Percentiles rank a stretch among this genome's conserved stretches.
phyloP scores from a whole-genome alignment of 305 asterid species.

The Plantago rigida region DNA sequence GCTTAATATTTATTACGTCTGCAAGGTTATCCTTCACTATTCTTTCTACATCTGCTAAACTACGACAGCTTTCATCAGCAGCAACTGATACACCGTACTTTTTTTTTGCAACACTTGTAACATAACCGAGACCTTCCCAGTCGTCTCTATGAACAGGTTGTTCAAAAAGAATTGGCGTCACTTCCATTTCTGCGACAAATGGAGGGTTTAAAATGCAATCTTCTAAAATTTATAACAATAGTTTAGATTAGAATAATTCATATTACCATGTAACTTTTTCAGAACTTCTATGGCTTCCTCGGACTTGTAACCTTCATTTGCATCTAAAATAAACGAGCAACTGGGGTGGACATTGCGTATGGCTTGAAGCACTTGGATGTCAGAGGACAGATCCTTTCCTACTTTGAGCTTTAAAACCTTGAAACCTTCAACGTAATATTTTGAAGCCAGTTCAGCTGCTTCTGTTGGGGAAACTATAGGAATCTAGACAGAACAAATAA shows the following conservation, averaged over 20 bases:
- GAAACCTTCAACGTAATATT: constrained; percentile 58
- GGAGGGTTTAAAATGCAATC: neutral
- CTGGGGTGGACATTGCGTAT: constrained; percentile 68
- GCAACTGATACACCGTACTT: constrained; percentile 75
- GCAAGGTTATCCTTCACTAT: constrained; percentile 64
- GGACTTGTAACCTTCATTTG: constrained; percentile 78
- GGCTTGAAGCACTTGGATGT: constrained; percentile 75
- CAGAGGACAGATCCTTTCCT: constrained; percentile 60
- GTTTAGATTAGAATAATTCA: neutral
- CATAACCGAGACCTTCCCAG: constrained; percentile 69
- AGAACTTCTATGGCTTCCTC: constrained; percentile 75
- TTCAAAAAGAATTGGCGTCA: constrained; percentile 72
- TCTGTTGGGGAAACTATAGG: constrained; percentile 71
- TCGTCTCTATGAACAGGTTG: constrained; percentile 92
- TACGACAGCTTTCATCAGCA: constrained; percentile 86
- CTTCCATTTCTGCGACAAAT: constrained; percentile 52
- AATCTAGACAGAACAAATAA: constrained; percentile 40
- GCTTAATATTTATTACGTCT: constrained; percentile 73
- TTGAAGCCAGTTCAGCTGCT: constrained; percentile 73
- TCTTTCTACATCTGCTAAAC: constrained; percentile 58
- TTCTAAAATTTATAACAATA: neutral
- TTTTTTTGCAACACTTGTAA: constrained; percentile 52
- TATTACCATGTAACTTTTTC: constrained; percentile 58
- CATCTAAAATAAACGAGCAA: constrained; percentile 74
- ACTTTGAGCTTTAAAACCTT: constrained; percentile 77